Conservation (phyloP, 164 flowering plant genomes). For the Warburgia ugandensis region DNA sequence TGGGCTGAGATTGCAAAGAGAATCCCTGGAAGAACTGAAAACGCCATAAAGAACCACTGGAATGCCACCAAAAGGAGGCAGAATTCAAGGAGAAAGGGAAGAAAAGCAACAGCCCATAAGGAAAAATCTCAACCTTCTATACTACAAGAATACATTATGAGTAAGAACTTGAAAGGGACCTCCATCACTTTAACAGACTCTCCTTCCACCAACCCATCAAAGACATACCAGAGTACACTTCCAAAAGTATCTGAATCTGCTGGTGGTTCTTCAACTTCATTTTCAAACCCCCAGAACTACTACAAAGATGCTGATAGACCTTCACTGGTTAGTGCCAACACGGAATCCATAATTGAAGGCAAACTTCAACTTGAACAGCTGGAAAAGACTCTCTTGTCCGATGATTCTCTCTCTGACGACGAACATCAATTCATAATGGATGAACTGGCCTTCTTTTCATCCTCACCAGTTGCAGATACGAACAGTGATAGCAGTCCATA, state of each 20-base stretch:
- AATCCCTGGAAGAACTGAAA: constrained; percentile 62
- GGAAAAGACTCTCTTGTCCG: constrained; percentile 1
- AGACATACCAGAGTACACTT: constrained; percentile 6
- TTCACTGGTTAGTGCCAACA: not conserved
- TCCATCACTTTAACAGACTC: too few species aligned
- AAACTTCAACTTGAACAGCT: not conserved
- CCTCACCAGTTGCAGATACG: constrained; percentile 6
- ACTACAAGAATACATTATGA: constrained; percentile 62
- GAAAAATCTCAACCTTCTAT: constrained; percentile 31
- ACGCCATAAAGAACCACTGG: constrained; percentile 59
- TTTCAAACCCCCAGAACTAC: too few species aligned
- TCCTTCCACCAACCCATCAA: not conserved
- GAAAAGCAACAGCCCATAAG: constrained; percentile 16
- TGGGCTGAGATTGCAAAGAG: constrained; percentile 67
- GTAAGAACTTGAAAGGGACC: constrained; percentile 16
- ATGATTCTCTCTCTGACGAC: too few species aligned
- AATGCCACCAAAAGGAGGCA: constrained; percentile 56
- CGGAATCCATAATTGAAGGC: not conserved
- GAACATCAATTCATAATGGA: constrained; percentile 2
- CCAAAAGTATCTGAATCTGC: constrained; percentile 10
- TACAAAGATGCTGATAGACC: constrained; percentile 12
- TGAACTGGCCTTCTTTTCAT: constrained; percentile 6
- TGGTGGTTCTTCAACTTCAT: too few species aligned
- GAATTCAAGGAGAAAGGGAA: constrained; percentile 44
- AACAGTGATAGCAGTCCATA: not conserved